phyloP scores from a whole-genome alignment of 306 rosid genomes.

The Carpinus fangiana region DNA sequence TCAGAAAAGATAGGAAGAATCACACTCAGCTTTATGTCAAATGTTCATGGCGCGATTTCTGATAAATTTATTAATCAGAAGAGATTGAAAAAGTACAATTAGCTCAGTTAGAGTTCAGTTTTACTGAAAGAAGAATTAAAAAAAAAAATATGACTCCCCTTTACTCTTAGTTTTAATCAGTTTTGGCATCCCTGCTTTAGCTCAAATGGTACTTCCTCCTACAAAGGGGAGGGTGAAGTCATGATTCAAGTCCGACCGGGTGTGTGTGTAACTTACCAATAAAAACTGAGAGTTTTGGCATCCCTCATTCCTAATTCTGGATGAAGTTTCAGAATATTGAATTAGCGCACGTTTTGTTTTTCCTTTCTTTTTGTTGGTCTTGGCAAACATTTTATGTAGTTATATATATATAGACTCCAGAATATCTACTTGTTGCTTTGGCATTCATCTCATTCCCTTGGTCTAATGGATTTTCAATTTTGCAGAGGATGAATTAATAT shows the following conservation, averaged over 20 bases:
- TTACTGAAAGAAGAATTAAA: neutral
- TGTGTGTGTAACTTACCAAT: too few relatives aligned
- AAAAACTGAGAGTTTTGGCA: neutral
- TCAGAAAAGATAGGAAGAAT: neutral
- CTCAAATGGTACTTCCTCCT: neutral
- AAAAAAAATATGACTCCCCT: neutral
- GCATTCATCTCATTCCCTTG: conserved; percentile 3
- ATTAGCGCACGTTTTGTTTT: neutral
- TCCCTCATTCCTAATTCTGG: conserved; percentile 1
- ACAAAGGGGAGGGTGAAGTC: too few relatives aligned
- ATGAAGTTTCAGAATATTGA: neutral
- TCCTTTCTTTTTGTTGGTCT: too few relatives aligned
- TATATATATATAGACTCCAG: neutral
- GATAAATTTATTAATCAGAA: neutral
- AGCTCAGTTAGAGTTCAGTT: neutral
- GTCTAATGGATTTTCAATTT: conserved; percentile 32
- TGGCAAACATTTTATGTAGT: neutral
- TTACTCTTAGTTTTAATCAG: neutral
- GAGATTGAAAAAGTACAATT: neutral
- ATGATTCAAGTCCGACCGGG: too few relatives aligned
- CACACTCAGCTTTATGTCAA: neutral
- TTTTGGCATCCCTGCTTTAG: neutral
- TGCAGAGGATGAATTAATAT: conserved; percentile 85
- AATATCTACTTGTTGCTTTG: conserved; percentile 9
- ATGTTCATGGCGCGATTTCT: neutral